phyloP scores from a whole-genome alignment of 1,284 basidiomycete species.

The Xerocomus nothofagi region DNA sequence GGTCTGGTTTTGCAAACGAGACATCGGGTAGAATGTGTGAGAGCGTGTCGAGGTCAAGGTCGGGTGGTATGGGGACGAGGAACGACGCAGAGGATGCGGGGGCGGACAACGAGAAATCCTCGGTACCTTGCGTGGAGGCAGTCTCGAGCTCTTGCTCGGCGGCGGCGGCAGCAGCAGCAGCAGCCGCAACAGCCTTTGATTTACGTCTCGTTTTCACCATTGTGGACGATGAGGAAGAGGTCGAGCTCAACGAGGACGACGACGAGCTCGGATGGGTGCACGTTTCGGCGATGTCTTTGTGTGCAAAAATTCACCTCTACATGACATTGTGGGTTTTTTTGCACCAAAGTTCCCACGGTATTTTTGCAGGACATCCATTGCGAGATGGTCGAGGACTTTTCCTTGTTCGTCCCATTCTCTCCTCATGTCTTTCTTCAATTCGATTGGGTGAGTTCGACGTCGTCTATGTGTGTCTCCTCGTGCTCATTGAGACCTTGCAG shows the following conservation, averaged over 20 bases:
- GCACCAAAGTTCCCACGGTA: constrained; percentile 20
- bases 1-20: constrained; percentile 53
- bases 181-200: constrained; percentile 40
- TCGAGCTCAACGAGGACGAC: constrained; percentile 13
- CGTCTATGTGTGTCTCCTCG: background rate
- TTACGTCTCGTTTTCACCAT: constrained; percentile 45
- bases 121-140: constrained; percentile 36
- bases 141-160: constrained; percentile 33
- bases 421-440: constrained; percentile 77
- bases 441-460: constrained; percentile 57
- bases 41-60: constrained; percentile 62
- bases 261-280: constrained; percentile 15
- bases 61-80: constrained; percentile 46
- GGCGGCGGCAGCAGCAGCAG: constrained; percentile 34
- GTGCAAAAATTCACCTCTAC: background rate
- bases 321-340: background rate
- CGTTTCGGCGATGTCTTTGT: constrained; percentile 15
- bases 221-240: background rate
- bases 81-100: constrained; percentile 23
- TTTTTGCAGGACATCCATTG: constrained; percentile 18
- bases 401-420: constrained; percentile 2
- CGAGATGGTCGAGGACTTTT: constrained; percentile 5
- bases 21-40: constrained; percentile 52
- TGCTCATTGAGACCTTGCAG: constrained; percentile 36
- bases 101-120: constrained; percentile 23